These are phyloP conservation scores for Amaranthus palmeri DNA, from an alignment of 148 eudicot species.

Conservation along the genomic window DNA sequence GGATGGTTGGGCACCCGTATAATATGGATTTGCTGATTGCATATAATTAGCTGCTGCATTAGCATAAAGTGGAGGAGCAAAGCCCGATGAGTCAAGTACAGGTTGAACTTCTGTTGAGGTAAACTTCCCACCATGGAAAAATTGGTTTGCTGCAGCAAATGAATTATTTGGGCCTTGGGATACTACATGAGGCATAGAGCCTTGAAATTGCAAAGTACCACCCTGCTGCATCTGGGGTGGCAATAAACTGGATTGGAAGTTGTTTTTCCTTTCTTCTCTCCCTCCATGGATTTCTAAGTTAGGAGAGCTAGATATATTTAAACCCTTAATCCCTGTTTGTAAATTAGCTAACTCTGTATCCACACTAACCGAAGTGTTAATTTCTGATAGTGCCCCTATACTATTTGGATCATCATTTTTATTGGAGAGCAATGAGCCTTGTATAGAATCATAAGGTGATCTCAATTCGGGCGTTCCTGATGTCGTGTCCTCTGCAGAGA, in stretches of 20 bases:
- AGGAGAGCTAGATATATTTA: conserved; percentile 32
- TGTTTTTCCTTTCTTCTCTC: conserved; percentile 29
- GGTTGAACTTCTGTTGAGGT: conserved; percentile 57
- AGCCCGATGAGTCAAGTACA: conserved; percentile 53
- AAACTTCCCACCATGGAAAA: conserved; percentile 36
- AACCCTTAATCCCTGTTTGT: conserved; percentile 35
- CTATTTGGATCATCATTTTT: conserved; percentile 27
- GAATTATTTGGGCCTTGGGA: conserved; percentile 37
- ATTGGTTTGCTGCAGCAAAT: conserved; percentile 35
- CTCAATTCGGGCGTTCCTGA: conserved; percentile 25
- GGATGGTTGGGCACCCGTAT: conserved; percentile 44
- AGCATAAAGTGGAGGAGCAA: conserved; percentile 62
- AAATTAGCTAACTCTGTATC: conserved; percentile 24
- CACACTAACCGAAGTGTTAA: conserved; percentile 20
- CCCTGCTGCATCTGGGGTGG: conserved; percentile 32
- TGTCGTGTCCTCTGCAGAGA: conserved; percentile 16
- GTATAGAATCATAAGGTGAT: conserved; percentile 28
- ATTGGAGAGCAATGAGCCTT: conserved; percentile 22
- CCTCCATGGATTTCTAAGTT: conserved; percentile 30
- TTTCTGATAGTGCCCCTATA: conserved; percentile 19
- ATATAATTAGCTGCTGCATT: conserved; percentile 51
- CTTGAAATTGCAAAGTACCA: conserved; percentile 32
- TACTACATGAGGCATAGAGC: conserved; percentile 39
- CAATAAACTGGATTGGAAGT: conserved; percentile 27
- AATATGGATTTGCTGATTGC: conserved; percentile 57